Evolutionary conservation across 202 grass and related monocot genomes (phyloP).

Genomic region (Setaria italica): DNA sequence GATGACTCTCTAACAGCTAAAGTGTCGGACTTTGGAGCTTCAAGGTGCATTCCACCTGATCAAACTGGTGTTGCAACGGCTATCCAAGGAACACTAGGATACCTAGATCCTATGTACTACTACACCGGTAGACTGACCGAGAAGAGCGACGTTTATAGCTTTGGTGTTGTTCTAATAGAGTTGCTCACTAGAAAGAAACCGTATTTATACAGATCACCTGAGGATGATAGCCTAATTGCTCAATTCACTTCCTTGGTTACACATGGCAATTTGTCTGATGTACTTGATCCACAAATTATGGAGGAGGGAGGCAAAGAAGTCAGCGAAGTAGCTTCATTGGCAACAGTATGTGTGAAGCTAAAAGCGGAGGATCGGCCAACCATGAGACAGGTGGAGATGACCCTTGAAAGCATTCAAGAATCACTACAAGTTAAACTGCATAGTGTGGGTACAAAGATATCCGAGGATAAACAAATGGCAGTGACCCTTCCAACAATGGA

Average conservation of each 20-base stretch:
- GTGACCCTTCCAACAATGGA: neutral
- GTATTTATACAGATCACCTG: neutral
- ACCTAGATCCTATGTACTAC: conserved; percentile 6
- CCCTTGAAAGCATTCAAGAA: conserved; percentile 7
- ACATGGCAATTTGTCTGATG: neutral
- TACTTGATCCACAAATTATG: conserved; percentile 2
- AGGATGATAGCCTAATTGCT: neutral
- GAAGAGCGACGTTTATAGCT: neutral
- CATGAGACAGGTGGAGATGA: conserved; percentile 15
- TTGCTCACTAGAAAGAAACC: neutral
- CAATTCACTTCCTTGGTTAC: neutral
- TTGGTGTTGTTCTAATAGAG: conserved; percentile 11
- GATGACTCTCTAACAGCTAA: neutral
- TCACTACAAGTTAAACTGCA: neutral
- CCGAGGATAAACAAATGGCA: neutral
- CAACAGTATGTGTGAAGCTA: neutral
- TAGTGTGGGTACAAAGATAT: neutral
- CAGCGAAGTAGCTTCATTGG: neutral
- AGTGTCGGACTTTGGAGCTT: neutral
- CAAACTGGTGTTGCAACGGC: neutral
- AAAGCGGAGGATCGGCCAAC: conserved; percentile 10
- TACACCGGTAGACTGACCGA: neutral
- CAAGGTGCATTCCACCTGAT: neutral
- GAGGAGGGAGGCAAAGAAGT: neutral
- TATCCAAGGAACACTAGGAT: conserved; percentile 12